phyloP scores from a whole-genome alignment of 1,284 basidiomycete genomes.

The Pseudozyma sp. region DNA sequence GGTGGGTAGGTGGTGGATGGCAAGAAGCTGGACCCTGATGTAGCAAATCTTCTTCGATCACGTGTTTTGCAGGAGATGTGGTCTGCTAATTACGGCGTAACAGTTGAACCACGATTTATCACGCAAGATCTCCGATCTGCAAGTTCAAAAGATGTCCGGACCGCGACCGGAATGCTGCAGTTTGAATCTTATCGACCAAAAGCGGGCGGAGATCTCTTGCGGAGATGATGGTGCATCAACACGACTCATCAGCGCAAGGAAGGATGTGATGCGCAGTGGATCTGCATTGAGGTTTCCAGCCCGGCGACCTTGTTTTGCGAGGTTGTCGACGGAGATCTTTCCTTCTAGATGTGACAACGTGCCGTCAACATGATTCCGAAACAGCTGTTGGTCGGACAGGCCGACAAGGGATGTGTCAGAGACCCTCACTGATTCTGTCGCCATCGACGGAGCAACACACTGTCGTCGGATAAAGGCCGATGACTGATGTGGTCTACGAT shows the following conservation, averaged over 20 bases:
- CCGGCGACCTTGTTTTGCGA: background rate
- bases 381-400: no score
- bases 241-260: background rate
- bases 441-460: no score
- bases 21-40: conserved; percentile 14
- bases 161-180: conserved; percentile 19
- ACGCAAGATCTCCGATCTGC: conserved; percentile 15
- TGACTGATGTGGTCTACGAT: no score
- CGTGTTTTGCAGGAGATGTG: background rate
- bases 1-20: background rate
- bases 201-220: conserved; percentile 13
- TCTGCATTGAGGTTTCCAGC: background rate
- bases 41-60: conserved; percentile 8
- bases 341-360: background rate
- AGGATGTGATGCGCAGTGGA: background rate
- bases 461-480: no score
- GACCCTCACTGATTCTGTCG: no score
- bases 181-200: conserved; percentile 10
- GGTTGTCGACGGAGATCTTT: no score
- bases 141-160: conserved; percentile 17
- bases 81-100: conserved; percentile 2
- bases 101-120: conserved; percentile 75
- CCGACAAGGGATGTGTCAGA: background rate
- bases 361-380: background rate
- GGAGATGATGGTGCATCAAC: conserved; percentile 1